Conservation (phyloP, 1,284 basidiomycete species). For the Cryptococcus floricola region DNA sequence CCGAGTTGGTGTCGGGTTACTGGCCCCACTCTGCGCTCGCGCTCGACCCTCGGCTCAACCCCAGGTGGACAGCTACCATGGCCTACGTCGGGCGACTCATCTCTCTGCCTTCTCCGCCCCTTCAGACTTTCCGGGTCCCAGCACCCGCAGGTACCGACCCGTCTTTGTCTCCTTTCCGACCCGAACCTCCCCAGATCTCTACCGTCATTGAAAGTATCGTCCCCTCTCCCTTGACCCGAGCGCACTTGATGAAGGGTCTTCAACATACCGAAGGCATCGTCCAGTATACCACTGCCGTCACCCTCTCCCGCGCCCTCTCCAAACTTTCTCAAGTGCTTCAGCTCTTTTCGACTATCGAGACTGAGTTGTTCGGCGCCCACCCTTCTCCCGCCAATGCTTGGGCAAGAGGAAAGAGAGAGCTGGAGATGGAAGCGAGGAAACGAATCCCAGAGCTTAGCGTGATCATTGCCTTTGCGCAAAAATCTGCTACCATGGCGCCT, state of each 20-base stretch:
- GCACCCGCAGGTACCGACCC: slow-evolving; percentile 25
- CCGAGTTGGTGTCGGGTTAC: slow-evolving; percentile 80
- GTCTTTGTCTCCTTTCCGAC: slow-evolving; percentile 37
- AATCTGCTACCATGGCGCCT: slow-evolving; percentile 44
- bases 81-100: slow-evolving; percentile 73
- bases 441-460: slow-evolving; percentile 80
- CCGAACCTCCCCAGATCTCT: slow-evolving; percentile 66
- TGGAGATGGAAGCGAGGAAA: slow-evolving; percentile 69
- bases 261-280: slow-evolving; percentile 67
- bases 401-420: slow-evolving; percentile 59
- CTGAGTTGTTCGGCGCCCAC: slow-evolving; percentile 53
- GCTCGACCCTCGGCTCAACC: slow-evolving; percentile 79
- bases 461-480: slow-evolving; percentile 70
- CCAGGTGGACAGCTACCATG: slow-evolving; percentile 84
- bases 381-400: slow-evolving; percentile 61
- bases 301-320: slow-evolving; percentile 64
- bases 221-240: slow-evolving; percentile 66
- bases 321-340: slow-evolving; percentile 63
- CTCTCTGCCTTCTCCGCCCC: slow-evolving; percentile 64
- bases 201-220: slow-evolving; percentile 70
- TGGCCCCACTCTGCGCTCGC: slow-evolving; percentile 71
- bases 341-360: slow-evolving; percentile 56
- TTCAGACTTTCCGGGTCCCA: slow-evolving; percentile 56
- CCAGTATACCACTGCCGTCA: slow-evolving; percentile 73
- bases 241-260: slow-evolving; percentile 72